These are phyloP conservation scores for Saposhnikovia divaricata DNA, from an alignment of 129 eudicot genomes.

Conservation along the genomic window DNA sequence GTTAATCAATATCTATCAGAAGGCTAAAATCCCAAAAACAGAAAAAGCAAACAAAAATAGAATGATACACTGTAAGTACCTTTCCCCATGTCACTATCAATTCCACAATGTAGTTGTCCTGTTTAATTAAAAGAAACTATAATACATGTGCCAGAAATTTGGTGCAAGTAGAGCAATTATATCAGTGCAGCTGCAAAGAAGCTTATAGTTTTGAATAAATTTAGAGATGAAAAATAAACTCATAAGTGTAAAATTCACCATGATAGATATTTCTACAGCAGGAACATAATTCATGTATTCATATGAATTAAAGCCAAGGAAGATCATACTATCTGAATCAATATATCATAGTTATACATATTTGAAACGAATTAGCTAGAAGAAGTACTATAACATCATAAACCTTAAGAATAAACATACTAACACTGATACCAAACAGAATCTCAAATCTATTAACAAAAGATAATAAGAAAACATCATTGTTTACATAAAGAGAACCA, in stretches of 20 bases:
- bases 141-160: background rate
- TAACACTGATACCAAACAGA: background rate
- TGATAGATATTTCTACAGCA: background rate
- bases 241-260: background rate
- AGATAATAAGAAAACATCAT: background rate
- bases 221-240: background rate
- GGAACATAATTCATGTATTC: background rate
- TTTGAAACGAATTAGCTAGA: background rate
- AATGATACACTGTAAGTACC: conserved; percentile 24
- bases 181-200: background rate
- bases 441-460: background rate
- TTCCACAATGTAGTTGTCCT: conserved; percentile 67
- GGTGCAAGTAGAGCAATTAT: background rate
- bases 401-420: background rate
- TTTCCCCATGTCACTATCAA: conserved; percentile 72
- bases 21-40: background rate
- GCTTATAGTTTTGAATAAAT: background rate
- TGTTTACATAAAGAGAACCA: background rate
- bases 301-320: background rate
- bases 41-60: background rate
- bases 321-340: background rate
- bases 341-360: background rate
- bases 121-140: conserved; percentile 14
- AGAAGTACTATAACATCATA: background rate
- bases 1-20: background rate